Base-by-base conservation (phyloP, 306 rosid species). In the Begonia masoniana region DNA sequence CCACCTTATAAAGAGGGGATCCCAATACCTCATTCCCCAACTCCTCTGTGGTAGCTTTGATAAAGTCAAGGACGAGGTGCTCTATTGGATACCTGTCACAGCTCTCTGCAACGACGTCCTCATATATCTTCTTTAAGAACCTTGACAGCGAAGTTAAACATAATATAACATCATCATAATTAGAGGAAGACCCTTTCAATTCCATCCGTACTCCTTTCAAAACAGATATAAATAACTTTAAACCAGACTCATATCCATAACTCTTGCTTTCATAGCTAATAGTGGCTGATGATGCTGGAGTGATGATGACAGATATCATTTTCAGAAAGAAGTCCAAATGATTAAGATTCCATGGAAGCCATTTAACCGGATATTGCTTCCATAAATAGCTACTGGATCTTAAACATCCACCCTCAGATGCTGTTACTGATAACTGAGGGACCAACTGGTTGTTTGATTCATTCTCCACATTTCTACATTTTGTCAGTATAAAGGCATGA, bases 261-360 rank as follows among this genome's bases (percentile, higher is more conserved):
- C 67, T 74, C 66, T 74, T 75, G 47, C 62, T 73, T 55, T 74
- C 82, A 56, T 50, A 57, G 53, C 58, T 69, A 62, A 82, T 66
- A 50, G 70, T 26, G 63, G 60, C 56, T 55, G 39, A 65, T n/a
- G 82, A 75, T 45, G 80, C 76, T 65, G 75, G 94, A 71, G 35
- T 55, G 63, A 78, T 55, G 42, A 84, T 60, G 63, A 72, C 59
- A 67, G 47, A 57, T 55, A 82, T 68, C 71, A 71, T 75, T 65
- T 61, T 78, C 47, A 88, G 73, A 70, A 75, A 71, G 39, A 88
- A 84, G 50, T 82, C 84, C 82, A 88, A 42, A 11, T 56, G 81
- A 70, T 62, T 65, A 66, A 78, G 62, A 69, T 88, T 74, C 95
- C 95, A 79, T 11, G 95, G 80, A 59, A 77, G 62, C 97, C 97